Conservation (phyloP, 306 rosid genomes). For the Alnus rubra region DNA sequence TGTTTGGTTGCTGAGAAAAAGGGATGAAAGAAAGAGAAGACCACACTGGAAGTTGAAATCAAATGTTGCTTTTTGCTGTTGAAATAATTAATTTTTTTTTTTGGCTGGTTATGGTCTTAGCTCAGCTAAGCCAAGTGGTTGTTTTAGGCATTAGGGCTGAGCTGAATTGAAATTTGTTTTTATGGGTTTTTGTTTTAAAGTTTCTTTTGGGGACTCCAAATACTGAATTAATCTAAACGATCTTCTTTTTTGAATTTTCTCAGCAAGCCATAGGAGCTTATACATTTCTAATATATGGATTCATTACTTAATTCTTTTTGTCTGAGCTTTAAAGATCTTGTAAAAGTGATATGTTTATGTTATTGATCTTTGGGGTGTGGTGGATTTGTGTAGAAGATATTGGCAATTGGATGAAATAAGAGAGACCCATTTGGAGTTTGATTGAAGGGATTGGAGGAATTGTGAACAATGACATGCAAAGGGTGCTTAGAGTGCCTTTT, state of each 20-base stretch:
- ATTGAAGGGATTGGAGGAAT: constrained; percentile 35
- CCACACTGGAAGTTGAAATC: neutral
- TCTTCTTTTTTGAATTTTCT: neutral
- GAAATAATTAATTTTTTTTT: neutral
- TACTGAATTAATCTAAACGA: constrained; percentile 6
- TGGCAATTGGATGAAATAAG: constrained; percentile 28
- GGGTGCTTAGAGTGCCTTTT: constrained; percentile 87
- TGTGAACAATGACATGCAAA: constrained; percentile 78
- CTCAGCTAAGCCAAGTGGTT: neutral
- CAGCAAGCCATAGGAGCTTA: constrained; percentile 5
- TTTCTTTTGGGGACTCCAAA: neutral
- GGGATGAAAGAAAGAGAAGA: neutral
- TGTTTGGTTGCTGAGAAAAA: constrained; percentile 14
- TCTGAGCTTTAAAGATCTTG: constrained; percentile 10
- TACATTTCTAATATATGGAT: constrained; percentile 4
- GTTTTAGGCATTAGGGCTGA: neutral
- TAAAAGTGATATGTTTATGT: constrained; percentile 21
- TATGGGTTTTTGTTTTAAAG: neutral
- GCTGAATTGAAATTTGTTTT: neutral
- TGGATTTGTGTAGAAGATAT: constrained; percentile 35
- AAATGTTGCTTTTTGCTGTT: neutral
- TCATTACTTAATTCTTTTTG: constrained; percentile 3
- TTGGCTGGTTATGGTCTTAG: neutral
- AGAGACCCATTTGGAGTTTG: constrained; percentile 33
- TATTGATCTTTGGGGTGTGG: constrained; percentile 29